phyloP scores from a whole-genome alignment of 768 basidiomycete species.

The Boletus rufocinnamomeus region DNA sequence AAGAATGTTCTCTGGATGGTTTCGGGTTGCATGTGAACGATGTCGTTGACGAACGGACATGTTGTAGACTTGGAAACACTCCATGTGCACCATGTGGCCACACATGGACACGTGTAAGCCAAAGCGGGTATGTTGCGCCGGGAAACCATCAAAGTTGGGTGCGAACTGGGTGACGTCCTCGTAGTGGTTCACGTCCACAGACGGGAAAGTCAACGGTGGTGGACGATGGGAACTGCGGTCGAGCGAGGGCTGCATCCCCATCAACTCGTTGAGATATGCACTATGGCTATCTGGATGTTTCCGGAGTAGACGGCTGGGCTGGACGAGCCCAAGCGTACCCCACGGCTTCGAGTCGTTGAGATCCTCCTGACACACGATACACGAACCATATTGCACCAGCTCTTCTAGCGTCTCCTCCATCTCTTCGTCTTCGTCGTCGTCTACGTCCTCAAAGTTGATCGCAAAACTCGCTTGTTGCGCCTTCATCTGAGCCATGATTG shows the following conservation, averaged over 20 bases:
- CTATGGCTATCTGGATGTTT: slow-evolving; percentile 68
- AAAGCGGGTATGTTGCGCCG: slow-evolving; percentile 71
- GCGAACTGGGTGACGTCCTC: slow-evolving; percentile 43
- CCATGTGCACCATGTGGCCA: slow-evolving; percentile 95
- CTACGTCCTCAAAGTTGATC: slow-evolving; percentile 74
- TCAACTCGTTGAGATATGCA: slow-evolving; percentile 67
- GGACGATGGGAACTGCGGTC: slow-evolving; percentile 48
- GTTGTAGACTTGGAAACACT: slow-evolving; percentile 91
- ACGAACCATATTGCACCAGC: slow-evolving; percentile 76
- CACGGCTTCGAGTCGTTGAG: slow-evolving; percentile 72
- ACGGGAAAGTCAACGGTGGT: slow-evolving; percentile 39
- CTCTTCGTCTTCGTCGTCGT: slow-evolving; percentile 62
- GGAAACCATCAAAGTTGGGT: slow-evolving; percentile 75
- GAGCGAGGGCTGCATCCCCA: slow-evolving; percentile 62
- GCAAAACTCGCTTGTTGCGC: slow-evolving; percentile 88
- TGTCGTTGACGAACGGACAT: slow-evolving; percentile 85
- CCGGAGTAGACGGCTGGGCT: slow-evolving; percentile 84
- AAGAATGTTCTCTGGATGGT: slow-evolving; percentile 93
- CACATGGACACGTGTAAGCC: slow-evolving; percentile 88
- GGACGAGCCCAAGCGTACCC: slow-evolving; percentile 83
- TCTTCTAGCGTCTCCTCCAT: slow-evolving; percentile 46
- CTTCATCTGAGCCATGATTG: slow-evolving; percentile 95
- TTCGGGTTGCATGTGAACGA: slow-evolving; percentile 82
- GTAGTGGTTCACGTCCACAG: slow-evolving; percentile 23
- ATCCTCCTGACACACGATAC: slow-evolving; percentile 98